Percentiles rank a stretch among this genome's conserved stretches.
These are phyloP conservation scores for Metarhizium rileyi DNA, from an alignment of 2,329 filamentous ascomycete species.

Conservation along the genomic window DNA sequence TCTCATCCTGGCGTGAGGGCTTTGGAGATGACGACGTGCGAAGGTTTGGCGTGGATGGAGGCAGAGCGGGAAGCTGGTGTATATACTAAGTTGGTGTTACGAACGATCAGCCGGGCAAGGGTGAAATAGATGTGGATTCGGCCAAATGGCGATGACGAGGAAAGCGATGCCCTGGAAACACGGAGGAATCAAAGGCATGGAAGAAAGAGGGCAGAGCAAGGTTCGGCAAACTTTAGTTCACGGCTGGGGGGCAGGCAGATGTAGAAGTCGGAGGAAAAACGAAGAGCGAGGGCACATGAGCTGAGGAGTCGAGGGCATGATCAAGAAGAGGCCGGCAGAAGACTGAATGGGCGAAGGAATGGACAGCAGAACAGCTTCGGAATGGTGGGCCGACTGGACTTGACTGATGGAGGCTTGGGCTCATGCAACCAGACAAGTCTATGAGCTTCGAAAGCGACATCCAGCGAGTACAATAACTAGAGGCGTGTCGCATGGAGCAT, in stretches of 20 bases:
- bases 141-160: not conserved
- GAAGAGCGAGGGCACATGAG: no score
- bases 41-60: not conserved
- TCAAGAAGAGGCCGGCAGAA: not conserved
- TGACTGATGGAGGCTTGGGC: not conserved
- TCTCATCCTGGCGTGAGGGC: constrained; percentile 47
- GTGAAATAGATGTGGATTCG: not conserved
- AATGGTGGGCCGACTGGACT: constrained; percentile 1
- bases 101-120: not conserved
- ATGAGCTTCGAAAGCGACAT: not conserved
- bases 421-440: constrained; percentile 1
- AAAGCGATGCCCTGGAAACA: not conserved
- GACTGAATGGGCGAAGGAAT: no score
- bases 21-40: constrained; percentile 2
- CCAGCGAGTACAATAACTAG: not conserved
- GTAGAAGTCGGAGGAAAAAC: no score
- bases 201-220: not conserved
- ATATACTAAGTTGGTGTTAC: not conserved
- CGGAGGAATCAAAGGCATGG: not conserved
- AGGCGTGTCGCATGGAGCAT: not conserved
- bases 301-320: no score
- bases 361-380: not conserved
- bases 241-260: constrained; percentile 1
- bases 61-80: not conserved
- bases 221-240: not conserved